Evolutionary conservation across 2,329 filamentous ascomycete species (phyloP).

Genomic region (Stromatinia cepivora): DNA sequence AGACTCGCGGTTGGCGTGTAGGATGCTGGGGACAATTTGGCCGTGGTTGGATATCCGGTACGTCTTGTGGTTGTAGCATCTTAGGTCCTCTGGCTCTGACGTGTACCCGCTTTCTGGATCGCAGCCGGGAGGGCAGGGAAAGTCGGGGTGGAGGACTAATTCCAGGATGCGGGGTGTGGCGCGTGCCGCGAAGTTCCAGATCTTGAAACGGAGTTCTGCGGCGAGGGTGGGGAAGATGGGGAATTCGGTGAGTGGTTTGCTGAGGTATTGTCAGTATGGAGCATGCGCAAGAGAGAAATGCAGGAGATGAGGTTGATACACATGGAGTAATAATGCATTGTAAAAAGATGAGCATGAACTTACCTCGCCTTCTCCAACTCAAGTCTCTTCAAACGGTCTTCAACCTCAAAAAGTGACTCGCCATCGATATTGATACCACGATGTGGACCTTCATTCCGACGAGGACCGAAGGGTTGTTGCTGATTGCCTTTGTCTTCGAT

Average conservation of each 20-base stretch:
- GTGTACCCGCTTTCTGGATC: rapidly evolving
- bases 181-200: neutral
- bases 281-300: rapidly evolving
- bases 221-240: neutral
- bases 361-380: neutral
- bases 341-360: neutral
- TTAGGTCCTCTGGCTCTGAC: neutral
- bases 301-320: no score
- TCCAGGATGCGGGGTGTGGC: neutral
- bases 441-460: neutral
- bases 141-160: neutral
- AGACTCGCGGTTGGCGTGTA: neutral
- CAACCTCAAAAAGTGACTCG: neutral
- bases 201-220: neutral
- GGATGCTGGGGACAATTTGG: neutral
- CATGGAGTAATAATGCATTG: neutral
- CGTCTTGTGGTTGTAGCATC: rapidly evolving
- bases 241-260: neutral
- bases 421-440: neutral
- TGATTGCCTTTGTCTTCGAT: neutral
- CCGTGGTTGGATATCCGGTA: neutral
- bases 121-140: neutral
- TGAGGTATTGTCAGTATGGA: neutral
- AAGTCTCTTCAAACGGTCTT: neutral
- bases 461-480: neutral